Evolutionary conservation across 805 yeast species (phyloP).

Genomic region (Dipodascus albidus): DNA sequence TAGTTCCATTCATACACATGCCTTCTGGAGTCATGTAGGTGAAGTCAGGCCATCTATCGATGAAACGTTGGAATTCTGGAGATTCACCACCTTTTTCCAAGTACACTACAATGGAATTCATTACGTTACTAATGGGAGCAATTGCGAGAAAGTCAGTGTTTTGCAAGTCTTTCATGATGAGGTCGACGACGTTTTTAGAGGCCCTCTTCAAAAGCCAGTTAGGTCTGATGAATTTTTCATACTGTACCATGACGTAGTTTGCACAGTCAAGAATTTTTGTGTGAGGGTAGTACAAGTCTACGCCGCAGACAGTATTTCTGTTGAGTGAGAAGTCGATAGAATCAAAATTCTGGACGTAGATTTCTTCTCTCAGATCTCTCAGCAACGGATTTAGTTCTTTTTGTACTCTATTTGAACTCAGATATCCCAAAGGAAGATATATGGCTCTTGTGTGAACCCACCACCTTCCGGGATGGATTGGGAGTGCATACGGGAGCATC

Average conservation of each 20-base stretch:
- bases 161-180: constrained; percentile 58
- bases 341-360: constrained; percentile 58
- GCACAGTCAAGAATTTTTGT: constrained; percentile 49
- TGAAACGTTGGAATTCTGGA: constrained; percentile 40
- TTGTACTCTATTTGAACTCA: constrained; percentile 43
- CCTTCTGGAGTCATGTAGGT: constrained; percentile 85
- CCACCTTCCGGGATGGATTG: constrained; percentile 94
- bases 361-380: constrained; percentile 57
- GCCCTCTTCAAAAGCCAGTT: constrained; percentile 48
- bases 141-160: constrained; percentile 78
- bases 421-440: constrained; percentile 75
- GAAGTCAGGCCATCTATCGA: constrained; percentile 58
- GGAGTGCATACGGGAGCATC: constrained; percentile 69
- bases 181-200: constrained; percentile 42
- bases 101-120: constrained; percentile 63
- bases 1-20: constrained; percentile 89
- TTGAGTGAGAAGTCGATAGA: constrained; percentile 55
- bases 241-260: constrained; percentile 48
- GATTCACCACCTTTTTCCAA: constrained; percentile 78
- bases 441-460: constrained; percentile 98
- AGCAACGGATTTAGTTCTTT: constrained; percentile 58
- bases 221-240: constrained; percentile 70
- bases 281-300: constrained; percentile 92
- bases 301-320: constrained; percentile 80
- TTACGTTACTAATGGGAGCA: constrained; percentile 89